Evolutionary conservation across 164 flowering plant species (phyloP).

Genomic region (Magnolia sinica): DNA sequence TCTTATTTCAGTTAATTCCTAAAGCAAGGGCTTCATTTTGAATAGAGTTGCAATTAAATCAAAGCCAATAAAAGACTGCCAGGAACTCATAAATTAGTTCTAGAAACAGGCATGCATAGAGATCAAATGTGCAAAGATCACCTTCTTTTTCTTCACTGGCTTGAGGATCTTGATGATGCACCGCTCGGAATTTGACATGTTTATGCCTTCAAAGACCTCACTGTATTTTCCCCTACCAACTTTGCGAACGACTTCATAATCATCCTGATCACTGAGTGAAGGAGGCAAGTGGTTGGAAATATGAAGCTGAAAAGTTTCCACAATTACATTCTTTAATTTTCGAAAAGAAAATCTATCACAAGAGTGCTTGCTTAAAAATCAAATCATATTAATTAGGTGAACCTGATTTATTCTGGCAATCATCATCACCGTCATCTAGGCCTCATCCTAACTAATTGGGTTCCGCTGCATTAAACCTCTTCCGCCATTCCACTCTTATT

Average conservation of each 20-base stretch:
- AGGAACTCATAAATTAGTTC: not conserved
- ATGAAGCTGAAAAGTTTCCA: not conserved
- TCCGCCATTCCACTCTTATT: too few species aligned
- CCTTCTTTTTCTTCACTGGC: slow-evolving; percentile 85
- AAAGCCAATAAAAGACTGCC: not conserved
- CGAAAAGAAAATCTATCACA: not conserved
- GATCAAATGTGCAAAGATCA: slow-evolving; percentile 3
- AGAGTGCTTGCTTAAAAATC: not conserved
- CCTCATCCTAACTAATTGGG: too few species aligned
- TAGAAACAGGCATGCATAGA: not conserved
- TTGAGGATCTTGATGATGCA: slow-evolving; percentile 74
- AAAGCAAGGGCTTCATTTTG: too few species aligned
- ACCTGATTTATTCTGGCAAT: not conserved
- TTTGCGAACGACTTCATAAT: slow-evolving; percentile 63
- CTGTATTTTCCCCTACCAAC: slow-evolving; percentile 71
- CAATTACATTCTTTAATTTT: too few species aligned
- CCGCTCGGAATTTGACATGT: slow-evolving; percentile 40
- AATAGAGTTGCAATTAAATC: too few species aligned
- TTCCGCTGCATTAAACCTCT: too few species aligned
- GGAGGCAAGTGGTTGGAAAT: not conserved
- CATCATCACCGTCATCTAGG: too few species aligned
- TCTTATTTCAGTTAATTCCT: too few species aligned
- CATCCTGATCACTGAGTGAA: slow-evolving; percentile 52
- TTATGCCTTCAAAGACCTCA: slow-evolving; percentile 62
- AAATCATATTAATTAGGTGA: not conserved